Evolutionary conservation across 257 asterid species (phyloP), one percentile per base, ranked within the genome.

Genomic region (Solanum paucissectum): DNA sequence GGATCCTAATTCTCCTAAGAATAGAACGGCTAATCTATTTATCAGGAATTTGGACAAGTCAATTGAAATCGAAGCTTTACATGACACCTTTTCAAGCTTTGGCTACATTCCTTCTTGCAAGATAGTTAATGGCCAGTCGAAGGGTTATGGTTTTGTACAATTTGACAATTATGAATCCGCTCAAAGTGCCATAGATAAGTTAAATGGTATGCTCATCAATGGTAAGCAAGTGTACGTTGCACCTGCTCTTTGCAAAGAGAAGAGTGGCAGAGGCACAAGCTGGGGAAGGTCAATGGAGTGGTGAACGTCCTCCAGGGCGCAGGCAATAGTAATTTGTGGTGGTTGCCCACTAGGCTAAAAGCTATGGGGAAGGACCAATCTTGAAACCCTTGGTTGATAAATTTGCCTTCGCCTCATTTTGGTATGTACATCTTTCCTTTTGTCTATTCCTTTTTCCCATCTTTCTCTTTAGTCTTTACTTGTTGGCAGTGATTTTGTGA

Each of bases 1-100:
- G 12, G 99, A 95, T 86, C 98, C 98, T 18, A 94, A 95, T 87
- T 74, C 90, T 44, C 90, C 98, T 1, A 95, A 92, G 87, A 95
- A 95, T 82, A 98, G 99, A 88, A 86, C 91, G 4, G 95, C 46
- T 3, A 42, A 42, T 42, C 46, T 42, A 42, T 42, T 42, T 42
- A 42, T 42, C 46, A 42, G 46, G 46, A 42, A 42, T 42, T 42
- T 42, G 46, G 46, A 42, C 46, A 42, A 42, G 46, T 42, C 46
- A 42, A 42, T 42, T 1, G 46, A 42, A 1, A 42, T 42, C 46
- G 5, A 42, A 42, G 46, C 46, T 40, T 40, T 40, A 40, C 46
- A 40, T 40, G 46, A 94, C 25, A 93, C 93, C 37, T 94, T 94
- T 73, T 89, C 93, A 33, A 83, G 85, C 85, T 94, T 94, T 87